Evolutionary conservation across 768 basidiomycete species (phyloP), one percentile per base, ranked within the genome.

Genomic region (Austroboletus eburneus): DNA sequence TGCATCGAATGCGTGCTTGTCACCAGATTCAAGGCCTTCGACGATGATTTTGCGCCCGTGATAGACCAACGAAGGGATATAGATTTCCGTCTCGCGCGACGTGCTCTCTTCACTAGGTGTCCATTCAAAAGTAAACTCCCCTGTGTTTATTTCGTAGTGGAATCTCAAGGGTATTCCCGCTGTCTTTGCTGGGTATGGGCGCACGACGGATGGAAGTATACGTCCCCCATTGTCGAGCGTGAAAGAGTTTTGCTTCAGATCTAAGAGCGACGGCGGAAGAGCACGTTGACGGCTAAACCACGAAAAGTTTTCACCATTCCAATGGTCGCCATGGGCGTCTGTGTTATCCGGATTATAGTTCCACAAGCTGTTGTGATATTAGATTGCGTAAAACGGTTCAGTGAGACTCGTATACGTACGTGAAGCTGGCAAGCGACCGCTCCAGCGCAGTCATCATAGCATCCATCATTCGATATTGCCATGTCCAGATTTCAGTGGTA

Each of bases 241-340:
- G n/a, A 77, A 72, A 3, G 81, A 75, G 17, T 69, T 70, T 64
- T 88, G 87, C 9, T 77, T 73, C 45, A 77, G 74, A 52, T 75
- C 76, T 12, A 85, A 71, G 33, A 81, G 59, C 0, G 75, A 76
- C 0, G 74, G 59, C 1, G 78, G 85, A 41, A 80, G 69, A 2
- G 77, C 81, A 14, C 84, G 79, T 29, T 64, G 67, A 35, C 71
- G 69, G 57, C 81, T 82, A 75, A 91, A 97, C 90, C 91, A 96
- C 2, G 91, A 92, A 63, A 99, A 97, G 69, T 94, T 96, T 67
- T 99, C 94, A 43, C 88, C 91, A 57, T 94, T 95, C 94, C 94
- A 96, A 62, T 83, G 68, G 62, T 97, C 94, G 14, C 95, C 95
- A 21, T 66, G 57, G 16, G 65, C 56, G 62, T 97, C 93, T 32